These are phyloP conservation scores for Aspergillus amoenus DNA, from an alignment of 2,329 filamentous ascomycete species.

Conservation along the genomic window DNA sequence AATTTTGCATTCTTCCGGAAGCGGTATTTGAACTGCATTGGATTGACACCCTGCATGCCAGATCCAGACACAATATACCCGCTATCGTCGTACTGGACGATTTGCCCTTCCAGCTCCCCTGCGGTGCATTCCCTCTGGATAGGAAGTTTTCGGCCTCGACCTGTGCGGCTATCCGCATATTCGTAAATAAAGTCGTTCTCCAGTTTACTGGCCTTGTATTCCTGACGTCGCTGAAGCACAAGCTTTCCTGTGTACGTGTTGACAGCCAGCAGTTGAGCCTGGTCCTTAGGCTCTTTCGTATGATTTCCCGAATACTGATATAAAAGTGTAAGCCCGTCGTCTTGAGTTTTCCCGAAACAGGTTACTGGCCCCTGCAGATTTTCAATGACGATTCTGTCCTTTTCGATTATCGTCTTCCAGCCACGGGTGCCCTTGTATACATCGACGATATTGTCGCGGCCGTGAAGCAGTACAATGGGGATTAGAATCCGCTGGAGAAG, in stretches of 20 bases:
- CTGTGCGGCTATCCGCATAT: slow-evolving; percentile 18
- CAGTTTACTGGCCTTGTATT: slow-evolving; percentile 43
- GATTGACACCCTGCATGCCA: slow-evolving; percentile 51
- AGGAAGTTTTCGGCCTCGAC: slow-evolving; percentile 38
- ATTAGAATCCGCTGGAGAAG: slow-evolving; percentile 43
- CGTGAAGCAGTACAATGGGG: slow-evolving; percentile 50
- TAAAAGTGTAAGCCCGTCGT: slow-evolving; percentile 38
- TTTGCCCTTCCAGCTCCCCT: slow-evolving; percentile 46
- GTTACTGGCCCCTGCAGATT: slow-evolving; percentile 48
- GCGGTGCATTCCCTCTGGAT: slow-evolving; percentile 46
- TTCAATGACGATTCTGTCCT: slow-evolving; percentile 46
- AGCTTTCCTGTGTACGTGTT: slow-evolving; percentile 50
- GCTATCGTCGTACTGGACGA: slow-evolving; percentile 51
- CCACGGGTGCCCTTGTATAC: slow-evolving; percentile 31
- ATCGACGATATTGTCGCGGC: slow-evolving; percentile 42
- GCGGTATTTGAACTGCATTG: slow-evolving; percentile 53
- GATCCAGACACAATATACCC: slow-evolving; percentile 54
- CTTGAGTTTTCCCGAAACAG: slow-evolving; percentile 43
- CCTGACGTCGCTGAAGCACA: slow-evolving; percentile 43
- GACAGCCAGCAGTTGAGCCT: slow-evolving; percentile 42
- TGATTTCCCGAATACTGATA: slow-evolving; percentile 40
- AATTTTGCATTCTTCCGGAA: slow-evolving; percentile 55
- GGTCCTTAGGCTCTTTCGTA: slow-evolving; percentile 44
- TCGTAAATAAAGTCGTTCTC: slow-evolving; percentile 51
- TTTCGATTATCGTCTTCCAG: slow-evolving; percentile 44